Base-by-base conservation (phyloP, 345 rosid genomes). In the Clausena lansium region DNA sequence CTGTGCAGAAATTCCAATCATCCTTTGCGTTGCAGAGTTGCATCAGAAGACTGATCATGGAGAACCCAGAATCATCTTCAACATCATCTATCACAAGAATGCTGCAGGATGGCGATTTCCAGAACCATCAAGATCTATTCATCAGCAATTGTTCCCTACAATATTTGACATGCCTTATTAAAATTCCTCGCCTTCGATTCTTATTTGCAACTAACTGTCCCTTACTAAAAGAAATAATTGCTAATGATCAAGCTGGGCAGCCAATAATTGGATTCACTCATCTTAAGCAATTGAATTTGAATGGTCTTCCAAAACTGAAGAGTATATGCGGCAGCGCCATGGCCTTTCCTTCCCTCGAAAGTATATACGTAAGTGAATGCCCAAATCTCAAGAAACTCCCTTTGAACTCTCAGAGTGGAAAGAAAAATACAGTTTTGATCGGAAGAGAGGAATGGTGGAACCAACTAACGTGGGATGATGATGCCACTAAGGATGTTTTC, bases 391-490 rank as follows among this genome's bases (percentile, higher is more conserved):
- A 39, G 58, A 32, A 55, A 61, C 73, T 83, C 65, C 79, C 83
- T 9, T 63, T 80, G 50, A 50, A 71, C 41, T 35, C 28, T 3
- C n/a, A 28, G 5, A 75, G 70, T 2, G 80, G 68, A 19, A 33
- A 58, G 24, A 81, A 54, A 28, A 62, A 24, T 11, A 63, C 75
- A n/a, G 64, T 66, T 39, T 8, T 9, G 7, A 77, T 78, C 19
- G 4, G 0, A 27, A 78, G 68, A 71, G 6, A 20, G 30, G 58
- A 15, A 13, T 78, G 78, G 80, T 78, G 78, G 84, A 57, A 74
- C 45, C 30, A 27, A 24, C 39, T 78, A 63, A 25, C 52, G 47
- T 84, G 86, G 82, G 69, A 71, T n/a, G 76, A 81, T 61, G 75
- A 55, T n/a, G 82, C 55, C 7, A 52, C 58, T 13, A 58, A 39